These are phyloP conservation scores for Neurospora sp. DNA, from an alignment of 2,329 filamentous ascomycete species.

Conservation along the genomic window DNA sequence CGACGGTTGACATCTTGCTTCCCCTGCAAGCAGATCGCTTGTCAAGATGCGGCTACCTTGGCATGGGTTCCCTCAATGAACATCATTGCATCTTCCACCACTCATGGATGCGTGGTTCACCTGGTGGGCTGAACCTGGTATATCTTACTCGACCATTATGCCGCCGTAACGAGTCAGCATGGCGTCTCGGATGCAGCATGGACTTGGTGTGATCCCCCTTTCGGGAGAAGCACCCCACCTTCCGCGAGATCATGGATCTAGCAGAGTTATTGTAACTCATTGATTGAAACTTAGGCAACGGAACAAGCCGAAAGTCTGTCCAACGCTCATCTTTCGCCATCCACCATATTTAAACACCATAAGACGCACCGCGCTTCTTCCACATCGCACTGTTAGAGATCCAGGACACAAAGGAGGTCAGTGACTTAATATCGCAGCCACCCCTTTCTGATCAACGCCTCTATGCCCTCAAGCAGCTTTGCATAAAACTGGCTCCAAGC, in stretches of 20 bases:
- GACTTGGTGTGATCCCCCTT: background rate
- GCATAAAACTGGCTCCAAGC: background rate
- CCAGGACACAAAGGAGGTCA: background rate
- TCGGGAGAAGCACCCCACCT: background rate
- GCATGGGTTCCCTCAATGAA: background rate
- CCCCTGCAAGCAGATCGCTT: background rate
- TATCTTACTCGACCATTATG: background rate
- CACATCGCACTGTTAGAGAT: background rate
- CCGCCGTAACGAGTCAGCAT: background rate
- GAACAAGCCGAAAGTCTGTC: background rate
- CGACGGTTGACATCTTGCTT: background rate
- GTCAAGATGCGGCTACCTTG: background rate
- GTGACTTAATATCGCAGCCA: conserved; percentile 1
- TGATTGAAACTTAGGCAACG: background rate
- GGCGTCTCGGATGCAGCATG: background rate
- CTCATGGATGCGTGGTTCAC: background rate
- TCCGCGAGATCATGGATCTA: background rate
- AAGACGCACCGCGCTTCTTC: background rate
- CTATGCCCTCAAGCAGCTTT: background rate
- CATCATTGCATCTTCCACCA: background rate
- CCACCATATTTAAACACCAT: background rate
- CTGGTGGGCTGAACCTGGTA: background rate
- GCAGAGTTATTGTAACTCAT: background rate
- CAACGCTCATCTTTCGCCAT: background rate
- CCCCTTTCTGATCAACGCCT: background rate